phyloP scores from a whole-genome alignment of 2,329 filamentous ascomycete species.

The Laburnicola sp. region DNA sequence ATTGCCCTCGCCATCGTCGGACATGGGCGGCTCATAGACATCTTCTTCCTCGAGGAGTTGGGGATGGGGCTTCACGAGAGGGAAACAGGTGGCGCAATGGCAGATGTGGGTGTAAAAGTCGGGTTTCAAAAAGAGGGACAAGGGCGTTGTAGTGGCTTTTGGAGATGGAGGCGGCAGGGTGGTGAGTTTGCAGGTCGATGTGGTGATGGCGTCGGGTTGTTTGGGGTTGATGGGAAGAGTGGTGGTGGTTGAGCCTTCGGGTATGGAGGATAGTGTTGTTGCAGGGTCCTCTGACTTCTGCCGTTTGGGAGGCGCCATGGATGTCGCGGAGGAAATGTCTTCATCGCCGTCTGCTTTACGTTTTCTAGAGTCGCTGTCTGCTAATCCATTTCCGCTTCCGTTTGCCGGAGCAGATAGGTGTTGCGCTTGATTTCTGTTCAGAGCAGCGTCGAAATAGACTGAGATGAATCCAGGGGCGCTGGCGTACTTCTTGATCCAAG shows the following conservation, averaged over 20 bases:
- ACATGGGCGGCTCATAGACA: slow-evolving; percentile 87
- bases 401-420: slow-evolving; percentile 9
- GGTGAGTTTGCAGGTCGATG: slow-evolving; percentile 61
- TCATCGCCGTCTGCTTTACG: slow-evolving; percentile 52
- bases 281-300: slow-evolving; percentile 42
- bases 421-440: slow-evolving; percentile 18
- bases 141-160: slow-evolving; percentile 56
- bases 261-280: slow-evolving; percentile 40
- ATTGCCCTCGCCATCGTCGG: slow-evolving; percentile 56
- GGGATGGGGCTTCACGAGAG: slow-evolving; percentile 67
- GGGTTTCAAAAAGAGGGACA: slow-evolving; percentile 81
- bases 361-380: slow-evolving; percentile 43
- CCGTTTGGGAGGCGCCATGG: slow-evolving; percentile 33
- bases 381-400: slow-evolving; percentile 24
- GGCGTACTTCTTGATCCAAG: slow-evolving; percentile 91
- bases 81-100: slow-evolving; percentile 79
- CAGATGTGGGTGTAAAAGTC: slow-evolving; percentile 83
- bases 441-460: slow-evolving; percentile 57
- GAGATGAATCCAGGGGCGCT: slow-evolving; percentile 77
- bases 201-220: slow-evolving; percentile 16
- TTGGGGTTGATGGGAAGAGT: slow-evolving; percentile 35
- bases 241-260: slow-evolving; percentile 24
- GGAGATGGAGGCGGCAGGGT: slow-evolving; percentile 60
- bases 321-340: slow-evolving; percentile 15
- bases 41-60: slow-evolving; percentile 95